phyloP scores from a whole-genome alignment of 2,329 filamentous ascomycete genomes.

The Trichophyton benhamiae region DNA sequence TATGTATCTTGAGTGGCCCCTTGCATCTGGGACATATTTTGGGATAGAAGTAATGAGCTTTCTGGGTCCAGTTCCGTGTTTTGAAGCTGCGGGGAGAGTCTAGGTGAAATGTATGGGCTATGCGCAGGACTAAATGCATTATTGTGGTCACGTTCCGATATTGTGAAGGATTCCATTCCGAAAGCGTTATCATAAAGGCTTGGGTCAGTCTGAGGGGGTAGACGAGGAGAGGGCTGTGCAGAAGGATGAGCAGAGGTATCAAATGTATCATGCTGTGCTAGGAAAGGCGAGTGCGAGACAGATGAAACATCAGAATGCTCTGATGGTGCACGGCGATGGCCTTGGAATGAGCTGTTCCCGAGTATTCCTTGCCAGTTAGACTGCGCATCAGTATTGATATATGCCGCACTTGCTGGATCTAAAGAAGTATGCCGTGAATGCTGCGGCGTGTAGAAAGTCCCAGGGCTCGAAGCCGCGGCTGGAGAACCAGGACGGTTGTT shows the following conservation, averaged over 20 bases:
- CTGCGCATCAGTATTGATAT: constrained; percentile 38
- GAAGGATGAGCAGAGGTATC: constrained; percentile 46
- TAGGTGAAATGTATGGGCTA: constrained; percentile 60
- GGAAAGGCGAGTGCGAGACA: constrained; percentile 68
- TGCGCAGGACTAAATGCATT: constrained; percentile 50
- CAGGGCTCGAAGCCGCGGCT: constrained; percentile 7
- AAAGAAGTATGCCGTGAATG: constrained; percentile 50
- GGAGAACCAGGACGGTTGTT: constrained; percentile 9
- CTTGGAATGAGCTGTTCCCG: constrained; percentile 53
- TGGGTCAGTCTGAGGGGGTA: constrained; percentile 58
- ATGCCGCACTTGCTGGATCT: constrained; percentile 49
- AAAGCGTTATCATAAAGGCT: constrained; percentile 65
- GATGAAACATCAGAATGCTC: constrained; percentile 87
- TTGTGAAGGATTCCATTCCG: constrained; percentile 65
- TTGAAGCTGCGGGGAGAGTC: constrained; percentile 53
- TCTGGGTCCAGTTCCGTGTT: constrained; percentile 47
- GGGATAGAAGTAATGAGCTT: constrained; percentile 34
- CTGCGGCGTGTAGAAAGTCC: constrained; percentile 38
- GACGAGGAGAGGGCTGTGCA: constrained; percentile 52
- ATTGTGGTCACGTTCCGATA: constrained; percentile 52
- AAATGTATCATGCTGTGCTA: constrained; percentile 66
- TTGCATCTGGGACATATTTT: constrained; percentile 25
- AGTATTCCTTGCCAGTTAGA: constrained; percentile 47
- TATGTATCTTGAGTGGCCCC: constrained; percentile 37
- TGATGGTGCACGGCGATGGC: constrained; percentile 76